Evolutionary conservation across 192 early-diverging fungal species (phyloP).

Genomic region (Chytriomyces confervae): DNA sequence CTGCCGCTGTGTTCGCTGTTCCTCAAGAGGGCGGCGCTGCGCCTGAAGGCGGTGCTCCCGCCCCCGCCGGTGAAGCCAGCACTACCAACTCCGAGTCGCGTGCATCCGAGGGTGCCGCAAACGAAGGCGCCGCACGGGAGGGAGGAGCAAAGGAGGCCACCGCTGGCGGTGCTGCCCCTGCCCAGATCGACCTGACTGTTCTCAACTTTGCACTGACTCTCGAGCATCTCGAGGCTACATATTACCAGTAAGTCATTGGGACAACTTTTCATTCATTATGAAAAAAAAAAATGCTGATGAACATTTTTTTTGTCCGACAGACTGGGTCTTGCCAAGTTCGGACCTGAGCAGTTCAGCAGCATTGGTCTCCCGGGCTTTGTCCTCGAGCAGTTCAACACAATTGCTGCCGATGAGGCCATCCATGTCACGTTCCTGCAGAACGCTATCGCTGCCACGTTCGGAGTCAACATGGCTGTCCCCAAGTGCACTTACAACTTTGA

Average conservation of each 20-base stretch:
- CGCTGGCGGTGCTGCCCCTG: background rate
- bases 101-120: too few relatives aligned
- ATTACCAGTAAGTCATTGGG: slow-evolving; percentile 35
- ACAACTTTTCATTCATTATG: slow-evolving; percentile 8
- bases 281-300: background rate
- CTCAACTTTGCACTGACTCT: slow-evolving; percentile 55
- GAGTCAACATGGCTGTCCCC: slow-evolving; percentile 36
- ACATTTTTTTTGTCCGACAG: slow-evolving; percentile 14
- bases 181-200: slow-evolving; percentile 41
- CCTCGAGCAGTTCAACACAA: slow-evolving; percentile 36
- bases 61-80: too few relatives aligned
- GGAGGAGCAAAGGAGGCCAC: too few relatives aligned
- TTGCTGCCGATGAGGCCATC: slow-evolving; percentile 44
- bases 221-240: slow-evolving; percentile 47
- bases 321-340: slow-evolving; percentile 38
- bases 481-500: slow-evolving; percentile 51
- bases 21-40: too few relatives aligned
- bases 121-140: too few relatives aligned
- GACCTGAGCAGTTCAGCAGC: slow-evolving; percentile 26
- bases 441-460: slow-evolving; percentile 44
- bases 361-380: slow-evolving; percentile 41
- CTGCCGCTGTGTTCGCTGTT: too few relatives aligned
- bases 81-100: too few relatives aligned
- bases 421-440: slow-evolving; percentile 40
- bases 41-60: too few relatives aligned